These are phyloP conservation scores for Aspergillus fumigatus DNA, from an alignment of 2,329 filamentous ascomycete genomes.

Conservation along the genomic window DNA sequence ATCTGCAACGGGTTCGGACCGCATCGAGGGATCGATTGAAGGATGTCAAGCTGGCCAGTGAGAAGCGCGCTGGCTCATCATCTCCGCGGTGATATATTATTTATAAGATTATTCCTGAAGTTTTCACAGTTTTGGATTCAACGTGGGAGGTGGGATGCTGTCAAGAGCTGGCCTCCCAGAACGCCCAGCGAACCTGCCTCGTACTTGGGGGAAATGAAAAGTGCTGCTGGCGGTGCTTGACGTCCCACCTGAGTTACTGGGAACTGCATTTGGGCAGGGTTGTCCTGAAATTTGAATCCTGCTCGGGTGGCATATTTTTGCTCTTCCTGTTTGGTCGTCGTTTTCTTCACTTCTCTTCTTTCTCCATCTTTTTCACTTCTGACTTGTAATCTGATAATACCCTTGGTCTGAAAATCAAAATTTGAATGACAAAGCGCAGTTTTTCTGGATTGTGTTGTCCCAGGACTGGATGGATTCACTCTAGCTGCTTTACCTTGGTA, in stretches of 20 bases:
- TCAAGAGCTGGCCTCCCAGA: background rate
- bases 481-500: background rate
- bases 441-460: background rate
- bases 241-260: background rate
- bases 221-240: slow-evolving; percentile 1
- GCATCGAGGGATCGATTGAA: slow-evolving; percentile 24
- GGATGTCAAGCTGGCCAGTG: slow-evolving; percentile 21
- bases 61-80: slow-evolving; percentile 11
- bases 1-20: slow-evolving; percentile 28
- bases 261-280: background rate
- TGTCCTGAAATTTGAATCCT: background rate
- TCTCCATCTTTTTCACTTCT: background rate
- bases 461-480: background rate
- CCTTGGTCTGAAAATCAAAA: background rate
- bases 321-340: background rate
- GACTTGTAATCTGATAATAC: background rate
- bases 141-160: background rate
- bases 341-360: background rate
- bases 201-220: background rate
- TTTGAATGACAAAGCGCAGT: background rate
- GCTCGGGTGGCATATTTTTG: background rate
- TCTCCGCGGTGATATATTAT: background rate
- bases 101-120: background rate
- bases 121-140: background rate
- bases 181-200: background rate